Conservation (phyloP, 2,329 filamentous ascomycete species). For the Colletotrichum sublineola region DNA sequence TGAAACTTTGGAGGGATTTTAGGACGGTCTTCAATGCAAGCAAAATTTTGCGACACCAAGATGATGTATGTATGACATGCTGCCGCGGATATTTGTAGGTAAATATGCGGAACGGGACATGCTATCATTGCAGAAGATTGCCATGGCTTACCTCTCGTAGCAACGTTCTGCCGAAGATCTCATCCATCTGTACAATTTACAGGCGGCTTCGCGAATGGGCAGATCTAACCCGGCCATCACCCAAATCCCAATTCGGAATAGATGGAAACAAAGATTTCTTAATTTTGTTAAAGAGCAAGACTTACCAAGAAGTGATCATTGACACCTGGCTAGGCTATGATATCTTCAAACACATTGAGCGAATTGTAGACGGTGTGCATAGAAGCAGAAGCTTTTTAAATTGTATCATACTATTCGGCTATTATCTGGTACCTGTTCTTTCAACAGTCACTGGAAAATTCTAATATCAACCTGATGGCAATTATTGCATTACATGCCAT, state of each 20-base stretch:
- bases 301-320: background rate
- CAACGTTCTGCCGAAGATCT: too few relatives aligned
- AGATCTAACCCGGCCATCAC: background rate
- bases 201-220: too few relatives aligned
- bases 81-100: background rate
- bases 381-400: too few relatives aligned
- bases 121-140: too few relatives aligned
- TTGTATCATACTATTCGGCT: background rate
- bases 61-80: background rate
- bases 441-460: background rate
- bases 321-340: too few relatives aligned
- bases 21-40: background rate
- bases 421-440: background rate
- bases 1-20: background rate
- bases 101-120: too few relatives aligned
- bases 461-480: background rate
- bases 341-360: too few relatives aligned
- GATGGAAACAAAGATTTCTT: background rate
- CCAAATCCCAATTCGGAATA: background rate
- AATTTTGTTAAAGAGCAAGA: background rate
- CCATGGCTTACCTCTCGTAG: too few relatives aligned
- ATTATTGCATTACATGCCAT: background rate
- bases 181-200: too few relatives aligned
- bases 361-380: too few relatives aligned
- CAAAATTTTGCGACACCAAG: background rate